These are phyloP conservation scores for Penicillium sp. DNA, from an alignment of 2,329 filamentous ascomycete genomes.

Conservation along the genomic window DNA sequence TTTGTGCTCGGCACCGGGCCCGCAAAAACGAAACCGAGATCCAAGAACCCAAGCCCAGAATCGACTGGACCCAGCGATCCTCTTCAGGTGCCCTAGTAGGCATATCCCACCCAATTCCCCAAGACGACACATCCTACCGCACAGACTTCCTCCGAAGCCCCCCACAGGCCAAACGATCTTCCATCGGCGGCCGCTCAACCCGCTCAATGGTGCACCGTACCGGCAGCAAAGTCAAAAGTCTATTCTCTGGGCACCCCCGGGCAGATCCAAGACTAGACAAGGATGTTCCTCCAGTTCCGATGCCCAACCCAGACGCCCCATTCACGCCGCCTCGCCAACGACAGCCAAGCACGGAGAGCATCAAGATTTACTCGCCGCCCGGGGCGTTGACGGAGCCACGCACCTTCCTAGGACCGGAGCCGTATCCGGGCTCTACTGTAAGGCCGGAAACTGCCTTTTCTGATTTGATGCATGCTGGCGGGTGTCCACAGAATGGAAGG, in stretches of 20 bases:
- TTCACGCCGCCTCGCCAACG: conserved; percentile 26
- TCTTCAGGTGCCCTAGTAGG: conserved; percentile 35
- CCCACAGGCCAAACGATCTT: conserved; percentile 22
- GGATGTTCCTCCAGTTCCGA: conserved; percentile 19
- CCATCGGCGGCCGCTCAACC: conserved; percentile 31
- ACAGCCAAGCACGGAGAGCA: conserved; percentile 47
- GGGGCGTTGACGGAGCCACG: conserved; percentile 30
- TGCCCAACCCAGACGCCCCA: conserved; percentile 10
- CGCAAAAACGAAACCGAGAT: conserved; percentile 24
- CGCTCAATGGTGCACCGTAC: conserved; percentile 39
- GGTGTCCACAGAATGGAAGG: conserved; percentile 22
- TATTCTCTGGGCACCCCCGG: conserved; percentile 30
- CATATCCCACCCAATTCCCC: conserved; percentile 48
- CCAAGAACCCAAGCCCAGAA: conserved; percentile 25
- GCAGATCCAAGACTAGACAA: conserved; percentile 21
- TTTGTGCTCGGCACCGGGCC: conserved; percentile 35
- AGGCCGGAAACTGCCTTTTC: conserved; percentile 40
- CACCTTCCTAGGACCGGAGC: conserved; percentile 28
- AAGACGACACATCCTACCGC: conserved; percentile 44
- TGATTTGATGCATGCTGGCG: conserved; percentile 42
- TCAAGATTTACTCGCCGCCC: conserved; percentile 49
- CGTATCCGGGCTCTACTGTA: conserved; percentile 22
- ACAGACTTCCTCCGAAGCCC: conserved; percentile 43
- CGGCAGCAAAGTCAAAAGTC: conserved; percentile 39
- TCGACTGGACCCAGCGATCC: conserved; percentile 35